Base-by-base conservation (phyloP, 2,329 filamentous ascomycete species). In the Amesomyces nigricolor region DNA sequence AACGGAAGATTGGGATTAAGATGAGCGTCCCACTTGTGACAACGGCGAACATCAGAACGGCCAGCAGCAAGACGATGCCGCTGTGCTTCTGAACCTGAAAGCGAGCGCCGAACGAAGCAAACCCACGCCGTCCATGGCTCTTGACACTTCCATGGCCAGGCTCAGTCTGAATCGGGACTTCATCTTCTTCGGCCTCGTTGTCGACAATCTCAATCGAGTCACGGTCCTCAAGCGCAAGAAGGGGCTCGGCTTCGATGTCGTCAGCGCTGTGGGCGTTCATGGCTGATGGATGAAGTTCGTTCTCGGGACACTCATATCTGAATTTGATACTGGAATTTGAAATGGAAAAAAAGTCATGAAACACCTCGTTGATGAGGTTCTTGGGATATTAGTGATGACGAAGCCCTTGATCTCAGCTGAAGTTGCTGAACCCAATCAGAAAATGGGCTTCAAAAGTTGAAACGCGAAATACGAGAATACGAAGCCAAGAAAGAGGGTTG, bases 1-100 rank as follows among this genome's bases (percentile, higher is more conserved):
- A 50, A 8, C 62, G 62, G 30, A 64, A 64, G 2, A 62, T 47
- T 16, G 61, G 62, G 4, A 64, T 40, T 46, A 64, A 38, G 19
- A 61, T 47, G 40, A 64, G 49, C 58, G 63, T 58, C 38, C 61
- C 59, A 47, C 62, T 64, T 7, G 57, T 56, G 14, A 50, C 47
- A 17, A 63, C 32, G 30, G 37, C 32, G 32, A 64, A 63, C 47
- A 60, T 57, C 29, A 61, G 51, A 3, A 58, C 11, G 3, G 62
- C 44, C 1, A 64, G 57, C 7, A 64, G 45, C 6, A 30, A 9
- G 8, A 63, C 48, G 39, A 64, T 61, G 16, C 54, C 54, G 6
- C 13, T 49, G 7, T 49, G 58, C 5, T 56, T 59, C 22, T 48
- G 39, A 9, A 53, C 59, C 38, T 59, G 62, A 32, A 62, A 55